These are phyloP conservation scores for Cytospora chrysosperma DNA, from an alignment of 2,329 filamentous ascomycete species.

Conservation along the genomic window DNA sequence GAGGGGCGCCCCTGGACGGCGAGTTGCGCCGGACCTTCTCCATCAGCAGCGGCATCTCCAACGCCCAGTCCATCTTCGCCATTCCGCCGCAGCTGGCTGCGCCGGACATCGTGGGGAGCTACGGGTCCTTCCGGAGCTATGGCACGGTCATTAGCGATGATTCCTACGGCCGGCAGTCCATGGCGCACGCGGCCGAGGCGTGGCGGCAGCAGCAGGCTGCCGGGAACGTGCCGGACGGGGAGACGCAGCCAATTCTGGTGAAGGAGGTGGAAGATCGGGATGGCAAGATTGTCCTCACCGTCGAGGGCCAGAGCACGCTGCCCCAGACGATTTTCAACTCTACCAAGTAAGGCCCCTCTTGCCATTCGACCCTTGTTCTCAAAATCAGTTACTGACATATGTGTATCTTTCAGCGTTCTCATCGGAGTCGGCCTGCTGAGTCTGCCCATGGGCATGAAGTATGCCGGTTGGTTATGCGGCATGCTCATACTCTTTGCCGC, in stretches of 20 bases:
- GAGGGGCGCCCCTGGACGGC: slow-evolving; percentile 35
- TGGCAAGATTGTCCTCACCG: slow-evolving; percentile 77
- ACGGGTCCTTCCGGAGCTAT: slow-evolving; percentile 57
- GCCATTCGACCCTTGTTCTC: not conserved
- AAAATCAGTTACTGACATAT: slow-evolving; percentile 15
- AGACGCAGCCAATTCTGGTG: slow-evolving; percentile 75
- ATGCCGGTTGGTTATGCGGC: slow-evolving; percentile 86
- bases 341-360: slow-evolving; percentile 58
- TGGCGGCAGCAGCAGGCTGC: slow-evolving; percentile 53
- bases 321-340: slow-evolving; percentile 97
- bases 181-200: slow-evolving; percentile 50
- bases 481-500: slow-evolving; percentile 71
- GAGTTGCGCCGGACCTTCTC: slow-evolving; percentile 40
- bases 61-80: slow-evolving; percentile 53
- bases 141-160: slow-evolving; percentile 49
- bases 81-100: slow-evolving; percentile 62
- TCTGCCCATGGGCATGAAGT: slow-evolving; percentile 81
- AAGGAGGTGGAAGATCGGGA: slow-evolving; percentile 81
- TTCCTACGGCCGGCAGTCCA: slow-evolving; percentile 42
- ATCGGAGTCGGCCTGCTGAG: slow-evolving; percentile 89
- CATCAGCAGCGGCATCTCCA: slow-evolving; percentile 32
- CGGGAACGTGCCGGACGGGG: slow-evolving; percentile 51
- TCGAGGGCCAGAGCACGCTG: slow-evolving; percentile 91
- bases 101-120: slow-evolving; percentile 70
- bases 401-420: slow-evolving; percentile 54